A percentile compares a stretch with the other conserved stretches of the same genome.
These are phyloP conservation scores for Mortierella sp. DNA, from an alignment of 371 early-diverging fungal genomes.

Conservation along the genomic window DNA sequence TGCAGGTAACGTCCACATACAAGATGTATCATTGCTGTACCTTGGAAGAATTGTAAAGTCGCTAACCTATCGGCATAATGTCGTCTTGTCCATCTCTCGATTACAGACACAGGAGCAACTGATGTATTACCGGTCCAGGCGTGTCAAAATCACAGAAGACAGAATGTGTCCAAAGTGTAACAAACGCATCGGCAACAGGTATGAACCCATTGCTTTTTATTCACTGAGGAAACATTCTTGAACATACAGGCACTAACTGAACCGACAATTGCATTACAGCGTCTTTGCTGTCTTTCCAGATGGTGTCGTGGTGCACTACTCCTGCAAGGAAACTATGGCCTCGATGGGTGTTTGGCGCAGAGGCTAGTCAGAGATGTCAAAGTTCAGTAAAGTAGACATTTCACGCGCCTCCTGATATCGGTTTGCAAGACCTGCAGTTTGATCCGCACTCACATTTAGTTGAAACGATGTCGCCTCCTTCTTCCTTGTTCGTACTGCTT, in stretches of 20 bases:
- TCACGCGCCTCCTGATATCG: too few relatives aligned
- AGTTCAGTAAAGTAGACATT: too few relatives aligned
- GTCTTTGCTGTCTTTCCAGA: conserved; percentile 84
- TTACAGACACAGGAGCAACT: conserved; percentile 76
- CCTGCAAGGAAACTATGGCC: conserved; percentile 74
- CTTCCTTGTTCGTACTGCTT: conserved; percentile 35
- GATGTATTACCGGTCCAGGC: conserved; percentile 68
- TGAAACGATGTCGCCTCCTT: conserved; percentile 23
- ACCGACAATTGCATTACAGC: conserved; percentile 26
- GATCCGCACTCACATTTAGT: background rate
- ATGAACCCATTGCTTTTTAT: conserved; percentile 7
- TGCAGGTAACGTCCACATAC: conserved; percentile 60
- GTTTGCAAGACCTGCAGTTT: too few relatives aligned
- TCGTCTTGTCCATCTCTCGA: too few relatives aligned
- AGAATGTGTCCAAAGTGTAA: conserved; percentile 85
- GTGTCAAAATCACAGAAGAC: conserved; percentile 81
- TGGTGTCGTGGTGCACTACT: conserved; percentile 81
- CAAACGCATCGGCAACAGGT: conserved; percentile 83
- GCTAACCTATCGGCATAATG: too few relatives aligned
- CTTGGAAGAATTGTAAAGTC: too few relatives aligned
- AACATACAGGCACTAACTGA: background rate
- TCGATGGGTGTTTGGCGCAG: conserved; percentile 40
- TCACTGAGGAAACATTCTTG: too few relatives aligned
- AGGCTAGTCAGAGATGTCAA: conserved; percentile 3
- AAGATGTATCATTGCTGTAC: too few relatives aligned